phyloP scores from a whole-genome alignment of 2,329 filamentous ascomycete species.

The Aspergillus hiratsukae region DNA sequence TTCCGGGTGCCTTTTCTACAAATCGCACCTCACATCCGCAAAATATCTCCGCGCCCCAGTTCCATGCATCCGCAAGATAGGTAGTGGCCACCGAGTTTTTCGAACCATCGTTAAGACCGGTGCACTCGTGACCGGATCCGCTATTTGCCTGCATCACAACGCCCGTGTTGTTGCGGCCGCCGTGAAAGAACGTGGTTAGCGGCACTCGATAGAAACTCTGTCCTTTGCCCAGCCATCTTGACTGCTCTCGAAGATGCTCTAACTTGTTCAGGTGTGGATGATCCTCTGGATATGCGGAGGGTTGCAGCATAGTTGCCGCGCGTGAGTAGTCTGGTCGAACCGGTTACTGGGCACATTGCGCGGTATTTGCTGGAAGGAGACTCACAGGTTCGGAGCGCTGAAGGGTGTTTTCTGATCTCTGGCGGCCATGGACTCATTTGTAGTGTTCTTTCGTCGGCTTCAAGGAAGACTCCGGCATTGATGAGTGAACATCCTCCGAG shows the following conservation, averaged over 20 bases:
- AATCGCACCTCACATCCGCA: conserved; percentile 65
- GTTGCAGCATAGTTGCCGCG: conserved; percentile 15
- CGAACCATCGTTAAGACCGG: conserved; percentile 63
- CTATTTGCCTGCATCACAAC: conserved; percentile 60
- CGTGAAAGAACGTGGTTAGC: conserved; percentile 60
- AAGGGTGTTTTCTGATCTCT: conserved; percentile 27
- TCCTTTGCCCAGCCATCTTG: conserved; percentile 34
- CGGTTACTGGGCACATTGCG: neutral
- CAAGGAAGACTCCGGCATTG: conserved; percentile 63
- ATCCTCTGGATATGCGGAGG: conserved; percentile 8
- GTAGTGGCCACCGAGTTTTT: conserved; percentile 57
- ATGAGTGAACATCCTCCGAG: conserved; percentile 61
- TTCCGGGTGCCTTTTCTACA: conserved; percentile 50
- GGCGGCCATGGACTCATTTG: conserved; percentile 54
- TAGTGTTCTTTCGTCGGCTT: conserved; percentile 54
- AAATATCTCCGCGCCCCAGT: conserved; percentile 68
- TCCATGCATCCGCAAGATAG: conserved; percentile 66
- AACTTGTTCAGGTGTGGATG: conserved; percentile 5
- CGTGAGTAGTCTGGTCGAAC: conserved; percentile 10
- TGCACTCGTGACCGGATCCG: conserved; percentile 59
- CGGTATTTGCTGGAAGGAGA: neutral
- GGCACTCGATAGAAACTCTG: conserved; percentile 54
- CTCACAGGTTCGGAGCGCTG: conserved; percentile 8
- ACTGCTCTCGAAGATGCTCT: conserved; percentile 3
- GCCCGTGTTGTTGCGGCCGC: conserved; percentile 59